A percentile compares a stretch with the other conserved stretches of the same genome.
Conservation (phyloP, 306 rosid species). For the Fagus sylvatica region DNA sequence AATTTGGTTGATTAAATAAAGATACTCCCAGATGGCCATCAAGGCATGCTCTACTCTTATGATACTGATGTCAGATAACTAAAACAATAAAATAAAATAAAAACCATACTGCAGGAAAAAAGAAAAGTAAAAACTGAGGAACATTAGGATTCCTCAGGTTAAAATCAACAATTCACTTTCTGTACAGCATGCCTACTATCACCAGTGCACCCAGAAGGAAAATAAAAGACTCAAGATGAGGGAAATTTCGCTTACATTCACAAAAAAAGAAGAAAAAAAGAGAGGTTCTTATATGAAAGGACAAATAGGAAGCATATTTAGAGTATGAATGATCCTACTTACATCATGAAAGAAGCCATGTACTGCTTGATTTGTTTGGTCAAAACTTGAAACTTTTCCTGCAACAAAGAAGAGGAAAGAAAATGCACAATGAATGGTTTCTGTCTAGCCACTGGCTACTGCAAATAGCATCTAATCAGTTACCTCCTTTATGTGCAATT, state of each 20-base stretch:
- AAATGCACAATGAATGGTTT: slow-evolving; percentile 25
- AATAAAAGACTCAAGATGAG: background rate
- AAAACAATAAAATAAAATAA: background rate
- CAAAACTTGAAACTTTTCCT: slow-evolving; percentile 50
- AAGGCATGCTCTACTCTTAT: background rate
- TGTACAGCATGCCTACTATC: background rate
- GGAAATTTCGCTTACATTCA: background rate
- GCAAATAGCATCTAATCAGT: slow-evolving; percentile 33
- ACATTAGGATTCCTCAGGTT: background rate
- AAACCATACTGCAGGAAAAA: background rate
- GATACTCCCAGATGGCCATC: background rate
- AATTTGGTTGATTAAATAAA: background rate
- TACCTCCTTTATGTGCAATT: slow-evolving; percentile 59
- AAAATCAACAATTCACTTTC: background rate
- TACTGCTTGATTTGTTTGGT: slow-evolving; percentile 53
- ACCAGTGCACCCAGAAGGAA: background rate
- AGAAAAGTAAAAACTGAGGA: background rate
- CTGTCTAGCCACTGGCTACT: slow-evolving; percentile 17
- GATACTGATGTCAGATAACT: background rate
- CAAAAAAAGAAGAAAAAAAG: too few species aligned
- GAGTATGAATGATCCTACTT: slow-evolving; percentile 34
- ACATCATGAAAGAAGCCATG: slow-evolving; percentile 50
- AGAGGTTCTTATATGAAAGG: background rate
- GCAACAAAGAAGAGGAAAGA: slow-evolving; percentile 27
- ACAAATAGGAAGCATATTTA: background rate